A percentile compares a stretch with the other conserved stretches of the same genome.
Conservation (phyloP, 208 protist species). For the Leishmania braziliensis region DNA sequence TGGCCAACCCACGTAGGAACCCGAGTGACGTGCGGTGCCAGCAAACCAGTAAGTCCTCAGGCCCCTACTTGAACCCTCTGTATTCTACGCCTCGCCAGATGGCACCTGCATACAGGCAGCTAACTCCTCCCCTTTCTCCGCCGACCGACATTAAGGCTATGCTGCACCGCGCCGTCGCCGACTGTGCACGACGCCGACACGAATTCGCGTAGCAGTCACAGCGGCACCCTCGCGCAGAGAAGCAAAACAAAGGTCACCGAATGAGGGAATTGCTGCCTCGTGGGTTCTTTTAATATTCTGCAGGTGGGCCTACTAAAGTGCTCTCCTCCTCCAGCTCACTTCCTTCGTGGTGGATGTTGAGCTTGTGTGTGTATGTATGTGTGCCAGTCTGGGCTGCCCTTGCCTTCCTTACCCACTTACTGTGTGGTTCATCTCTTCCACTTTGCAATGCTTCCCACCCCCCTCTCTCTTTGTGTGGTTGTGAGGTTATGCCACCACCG, state of each 20-base stretch:
- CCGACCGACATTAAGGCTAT: slow-evolving; percentile 74
- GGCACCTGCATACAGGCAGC: slow-evolving; percentile 21
- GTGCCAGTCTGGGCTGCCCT: not conserved
- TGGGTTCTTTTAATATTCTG: not conserved
- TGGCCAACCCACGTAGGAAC: slow-evolving; percentile 23
- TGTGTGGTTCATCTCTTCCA: not conserved
- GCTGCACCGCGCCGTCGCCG: slow-evolving; percentile 74
- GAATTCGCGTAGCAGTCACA: slow-evolving; percentile 1
- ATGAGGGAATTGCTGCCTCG: not conserved
- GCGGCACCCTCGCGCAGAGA: not conserved
- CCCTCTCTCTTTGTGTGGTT: not conserved
- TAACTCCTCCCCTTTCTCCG: slow-evolving; percentile 5
- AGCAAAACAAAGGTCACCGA: not conserved
- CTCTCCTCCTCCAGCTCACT: not conserved
- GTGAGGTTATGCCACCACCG: no score
- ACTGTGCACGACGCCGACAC: slow-evolving; percentile 59
- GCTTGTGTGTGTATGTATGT: not conserved
- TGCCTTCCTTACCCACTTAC: not conserved
- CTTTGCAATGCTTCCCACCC: not conserved
- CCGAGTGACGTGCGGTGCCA: slow-evolving; percentile 10
- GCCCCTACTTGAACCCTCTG: slow-evolving; percentile 45
- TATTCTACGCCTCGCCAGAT: slow-evolving; percentile 35
- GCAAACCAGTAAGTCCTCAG: slow-evolving; percentile 2
- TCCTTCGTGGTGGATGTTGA: not conserved
- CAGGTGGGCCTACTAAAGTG: not conserved